Evolutionary conservation across 768 basidiomycete species (phyloP).

Genomic region (Amanita fuliginea): DNA sequence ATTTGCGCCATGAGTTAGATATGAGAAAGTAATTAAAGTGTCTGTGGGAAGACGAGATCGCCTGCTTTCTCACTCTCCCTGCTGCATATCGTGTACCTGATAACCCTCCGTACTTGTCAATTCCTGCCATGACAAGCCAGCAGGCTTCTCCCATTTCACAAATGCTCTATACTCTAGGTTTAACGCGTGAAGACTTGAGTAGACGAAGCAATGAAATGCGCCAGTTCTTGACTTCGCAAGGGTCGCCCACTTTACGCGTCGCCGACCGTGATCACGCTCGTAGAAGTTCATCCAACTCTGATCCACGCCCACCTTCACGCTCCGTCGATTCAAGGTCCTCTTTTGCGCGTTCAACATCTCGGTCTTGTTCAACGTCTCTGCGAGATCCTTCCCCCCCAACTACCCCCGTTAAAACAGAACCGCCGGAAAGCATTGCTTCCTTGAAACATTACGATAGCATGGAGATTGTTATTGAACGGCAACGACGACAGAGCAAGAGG

Average conservation of each 20-base stretch:
- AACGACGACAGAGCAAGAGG: conserved; percentile 46
- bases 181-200: conserved; percentile 67
- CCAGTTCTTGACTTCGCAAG: conserved; percentile 55
- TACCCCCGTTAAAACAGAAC: conserved; percentile 58
- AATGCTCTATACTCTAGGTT: conserved; percentile 57
- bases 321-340: conserved; percentile 23
- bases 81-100: conserved; percentile 3
- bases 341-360: conserved; percentile 32
- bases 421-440: conserved; percentile 35
- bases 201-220: conserved; percentile 74
- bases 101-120: background rate
- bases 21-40: background rate
- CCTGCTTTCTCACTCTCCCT: conserved; percentile 8
- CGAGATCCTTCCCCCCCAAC: conserved; percentile 44
- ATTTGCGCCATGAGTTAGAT: conserved; percentile 14
- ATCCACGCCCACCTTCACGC: conserved; percentile 23
- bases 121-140: conserved; percentile 25
- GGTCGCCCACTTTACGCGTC: conserved; percentile 33
- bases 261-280: conserved; percentile 23
- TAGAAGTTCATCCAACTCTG: conserved; percentile 18
- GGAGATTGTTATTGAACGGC: conserved; percentile 68
- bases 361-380: conserved; percentile 36
- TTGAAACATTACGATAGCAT: conserved; percentile 59
- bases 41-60: conserved; percentile 5
- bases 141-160: conserved; percentile 61